Evolutionary conservation across 2,329 filamentous ascomycete species (phyloP), one percentile per base, ranked within the genome.

Genomic region (Sclerotinia minor): DNA sequence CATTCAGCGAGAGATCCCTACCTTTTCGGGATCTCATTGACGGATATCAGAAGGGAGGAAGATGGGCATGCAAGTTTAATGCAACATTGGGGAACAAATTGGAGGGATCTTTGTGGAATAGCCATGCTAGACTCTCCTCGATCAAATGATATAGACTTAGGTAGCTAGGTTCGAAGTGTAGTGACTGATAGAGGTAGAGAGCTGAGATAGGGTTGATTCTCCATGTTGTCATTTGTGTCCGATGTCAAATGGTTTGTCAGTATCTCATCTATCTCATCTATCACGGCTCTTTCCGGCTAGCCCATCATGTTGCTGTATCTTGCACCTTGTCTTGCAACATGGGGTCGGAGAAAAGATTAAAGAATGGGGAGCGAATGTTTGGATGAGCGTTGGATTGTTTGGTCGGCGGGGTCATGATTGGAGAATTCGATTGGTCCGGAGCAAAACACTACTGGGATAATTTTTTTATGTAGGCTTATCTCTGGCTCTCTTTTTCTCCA

Each of bases 401-500:
- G 32, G 19, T 49, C 50, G 53, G 29, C 15, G 45, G 54, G 52
- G 44, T 59, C 41, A 49, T 65, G 63, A 15, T 44, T 65, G 52
- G 19, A 24, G 32, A 29, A 41, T 38, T 52, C 41, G 41, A 66
- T 66, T 66, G 64, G 54, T 26, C 44, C 41, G 55, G 41, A 44
- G 54, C 41, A 38, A 66, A 66, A 66, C 45, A 50, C 21, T 47
- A 13, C 64, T 59, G 50, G 54, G 44, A 60, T 66, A 26, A 26
- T 66, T 67, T 35, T 53, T 61, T n/a, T n/a, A n/a, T n/a, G n/a
- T 52, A 24, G 64, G 64, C 64, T 67, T 67, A 67, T 67, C 64
- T 47, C 45, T 67, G 45, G 45, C 54, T 41, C 41, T 47, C 32
- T 61, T 61, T 63, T 41, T 15, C 50, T 52, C 44, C 44, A 24